Evolutionary conservation across 768 basidiomycete species (phyloP).

Genomic region (Collybiopsis luxurians): DNA sequence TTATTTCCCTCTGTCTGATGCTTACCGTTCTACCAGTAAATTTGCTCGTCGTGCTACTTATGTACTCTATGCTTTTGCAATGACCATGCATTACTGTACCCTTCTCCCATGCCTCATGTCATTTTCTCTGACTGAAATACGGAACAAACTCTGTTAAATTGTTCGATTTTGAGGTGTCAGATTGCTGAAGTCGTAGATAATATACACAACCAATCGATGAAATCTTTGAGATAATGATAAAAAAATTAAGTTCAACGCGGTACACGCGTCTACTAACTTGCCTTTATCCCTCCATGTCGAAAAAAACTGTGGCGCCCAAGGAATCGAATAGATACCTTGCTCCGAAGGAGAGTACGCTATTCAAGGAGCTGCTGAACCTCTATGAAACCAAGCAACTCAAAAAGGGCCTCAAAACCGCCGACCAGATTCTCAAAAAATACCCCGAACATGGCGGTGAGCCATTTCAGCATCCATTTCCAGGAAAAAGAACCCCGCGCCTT

Average conservation of each 20-base stretch:
- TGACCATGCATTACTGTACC: background rate
- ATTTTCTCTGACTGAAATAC: background rate
- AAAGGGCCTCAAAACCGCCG: constrained; percentile 86
- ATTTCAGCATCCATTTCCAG: background rate
- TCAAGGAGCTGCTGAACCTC: constrained; percentile 80
- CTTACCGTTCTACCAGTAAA: background rate
- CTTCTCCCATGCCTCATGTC: background rate
- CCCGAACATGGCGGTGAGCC: constrained; percentile 93
- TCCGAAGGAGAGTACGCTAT: constrained; percentile 79
- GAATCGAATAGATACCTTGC: constrained; percentile 57
- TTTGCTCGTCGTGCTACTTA: background rate
- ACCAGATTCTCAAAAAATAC: constrained; percentile 92
- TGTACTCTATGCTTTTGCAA: background rate
- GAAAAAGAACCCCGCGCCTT: background rate
- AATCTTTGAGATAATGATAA: too few relatives aligned
- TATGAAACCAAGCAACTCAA: constrained; percentile 91
- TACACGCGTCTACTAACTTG: background rate
- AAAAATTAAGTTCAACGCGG: too few relatives aligned
- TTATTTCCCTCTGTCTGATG: background rate
- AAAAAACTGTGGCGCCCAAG: background rate
- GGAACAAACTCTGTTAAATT: background rate
- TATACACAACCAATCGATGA: too few relatives aligned
- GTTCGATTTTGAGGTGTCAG: too few relatives aligned
- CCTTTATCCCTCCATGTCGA: constrained; percentile 1
- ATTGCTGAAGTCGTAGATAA: too few relatives aligned